These are phyloP conservation scores for Alternaria consortialis DNA, from an alignment of 2,329 filamentous ascomycete genomes.

Conservation along the genomic window DNA sequence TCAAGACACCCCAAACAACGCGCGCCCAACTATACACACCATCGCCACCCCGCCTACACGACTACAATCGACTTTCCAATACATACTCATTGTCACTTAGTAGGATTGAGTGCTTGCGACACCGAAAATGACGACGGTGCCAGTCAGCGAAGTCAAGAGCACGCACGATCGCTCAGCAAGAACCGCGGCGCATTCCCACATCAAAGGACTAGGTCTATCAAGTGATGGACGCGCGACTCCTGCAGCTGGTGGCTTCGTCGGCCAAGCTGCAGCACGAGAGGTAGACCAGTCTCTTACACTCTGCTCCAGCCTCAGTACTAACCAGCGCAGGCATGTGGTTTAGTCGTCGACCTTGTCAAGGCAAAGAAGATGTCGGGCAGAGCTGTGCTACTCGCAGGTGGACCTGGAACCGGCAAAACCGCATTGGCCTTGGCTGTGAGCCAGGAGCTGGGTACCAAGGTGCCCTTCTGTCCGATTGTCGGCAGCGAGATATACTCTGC, in stretches of 20 bases:
- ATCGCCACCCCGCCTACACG: slow-evolving; percentile 1
- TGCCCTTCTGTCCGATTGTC: slow-evolving; percentile 97
- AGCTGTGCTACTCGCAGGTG: slow-evolving; percentile 90
- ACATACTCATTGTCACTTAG: neutral
- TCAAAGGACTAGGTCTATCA: slow-evolving; percentile 90
- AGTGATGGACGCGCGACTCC: slow-evolving; percentile 83
- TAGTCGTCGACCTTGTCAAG: slow-evolving; percentile 94
- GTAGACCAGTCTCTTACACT: slow-evolving; percentile 57
- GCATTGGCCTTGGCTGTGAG: slow-evolving; percentile 94
- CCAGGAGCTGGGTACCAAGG: slow-evolving; percentile 96
- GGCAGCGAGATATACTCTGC: slow-evolving; percentile 98
- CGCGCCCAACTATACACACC: slow-evolving; percentile 16
- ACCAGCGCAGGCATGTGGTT: slow-evolving; percentile 78
- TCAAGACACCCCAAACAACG: slow-evolving; percentile 24
- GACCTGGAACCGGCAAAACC: slow-evolving; percentile 94
- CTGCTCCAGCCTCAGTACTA: slow-evolving; percentile 12
- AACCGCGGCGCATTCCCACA: slow-evolving; percentile 96
- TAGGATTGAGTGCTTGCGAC: slow-evolving; percentile 21
- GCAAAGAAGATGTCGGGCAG: slow-evolving; percentile 98
- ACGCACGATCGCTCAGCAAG: slow-evolving; percentile 83
- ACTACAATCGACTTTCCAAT: neutral
- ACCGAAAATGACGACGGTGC: slow-evolving; percentile 49
- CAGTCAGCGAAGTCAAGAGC: slow-evolving; percentile 85
- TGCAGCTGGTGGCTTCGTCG: slow-evolving; percentile 79
- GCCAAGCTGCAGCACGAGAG: slow-evolving; percentile 87